phyloP scores from a whole-genome alignment of 2,329 filamentous ascomycete species.

The Ascochyta clinopodiicola region DNA sequence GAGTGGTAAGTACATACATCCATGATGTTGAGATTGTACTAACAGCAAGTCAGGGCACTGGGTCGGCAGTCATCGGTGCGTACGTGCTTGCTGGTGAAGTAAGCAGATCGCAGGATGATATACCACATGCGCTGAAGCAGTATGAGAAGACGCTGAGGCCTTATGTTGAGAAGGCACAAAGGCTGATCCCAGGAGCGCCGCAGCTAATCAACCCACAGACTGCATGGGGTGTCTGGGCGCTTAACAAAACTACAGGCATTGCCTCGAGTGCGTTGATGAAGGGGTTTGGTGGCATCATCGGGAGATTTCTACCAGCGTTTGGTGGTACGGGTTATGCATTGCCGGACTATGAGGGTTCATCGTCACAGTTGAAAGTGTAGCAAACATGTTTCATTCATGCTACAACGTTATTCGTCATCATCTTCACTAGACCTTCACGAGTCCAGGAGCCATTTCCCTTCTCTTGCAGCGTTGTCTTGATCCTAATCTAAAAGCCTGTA shows the following conservation, averaged over 20 bases:
- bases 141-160: slow-evolving; percentile 31
- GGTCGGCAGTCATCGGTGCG: slow-evolving; percentile 47
- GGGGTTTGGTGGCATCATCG: slow-evolving; percentile 18
- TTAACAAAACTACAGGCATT: slow-evolving; percentile 26
- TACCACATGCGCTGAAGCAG: slow-evolving; percentile 28
- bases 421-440: not conserved
- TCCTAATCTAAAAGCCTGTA: not conserved
- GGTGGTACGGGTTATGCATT: slow-evolving; percentile 21
- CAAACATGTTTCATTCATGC: slow-evolving; percentile 17
- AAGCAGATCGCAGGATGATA: slow-evolving; percentile 25
- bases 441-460: not conserved
- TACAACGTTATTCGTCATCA: not conserved
- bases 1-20: slow-evolving; percentile 24
- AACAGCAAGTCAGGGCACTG: slow-evolving; percentile 25
- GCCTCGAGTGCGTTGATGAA: slow-evolving; percentile 21
- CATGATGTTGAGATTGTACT: not conserved
- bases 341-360: slow-evolving; percentile 17
- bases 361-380: not conserved
- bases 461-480: not conserved
- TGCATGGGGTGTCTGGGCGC: slow-evolving; percentile 27
- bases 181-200: slow-evolving; percentile 32
- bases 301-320: slow-evolving; percentile 24
- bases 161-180: slow-evolving; percentile 33
- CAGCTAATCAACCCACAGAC: slow-evolving; percentile 36
- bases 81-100: slow-evolving; percentile 51